These are phyloP conservation scores for Stagonosporopsis cucurbitacearum DNA, from an alignment of 2,329 filamentous ascomycete genomes.

Conservation along the genomic window DNA sequence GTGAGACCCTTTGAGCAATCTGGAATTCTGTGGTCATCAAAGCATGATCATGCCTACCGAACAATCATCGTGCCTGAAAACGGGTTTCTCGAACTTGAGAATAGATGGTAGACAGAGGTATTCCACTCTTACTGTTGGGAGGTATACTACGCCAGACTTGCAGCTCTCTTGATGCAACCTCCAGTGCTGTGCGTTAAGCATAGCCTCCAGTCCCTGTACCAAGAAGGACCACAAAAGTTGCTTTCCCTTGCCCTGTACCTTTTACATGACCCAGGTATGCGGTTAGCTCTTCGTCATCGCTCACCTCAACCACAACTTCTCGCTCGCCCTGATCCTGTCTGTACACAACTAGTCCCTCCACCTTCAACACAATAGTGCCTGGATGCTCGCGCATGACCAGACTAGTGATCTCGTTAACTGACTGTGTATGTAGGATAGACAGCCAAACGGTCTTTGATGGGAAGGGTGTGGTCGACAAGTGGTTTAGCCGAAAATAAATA, in stretches of 20 bases:
- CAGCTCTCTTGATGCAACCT: not conserved
- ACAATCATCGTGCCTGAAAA: not conserved
- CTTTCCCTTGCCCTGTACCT: constrained; percentile 58
- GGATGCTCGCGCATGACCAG: constrained; percentile 67
- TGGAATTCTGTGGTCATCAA: not conserved
- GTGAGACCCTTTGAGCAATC: not conserved
- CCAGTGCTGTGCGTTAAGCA: constrained; percentile 4
- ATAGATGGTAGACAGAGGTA: not conserved
- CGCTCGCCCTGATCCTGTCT: constrained; percentile 50
- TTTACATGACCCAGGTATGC: constrained; percentile 71
- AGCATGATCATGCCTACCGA: not conserved
- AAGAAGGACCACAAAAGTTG: constrained; percentile 57
- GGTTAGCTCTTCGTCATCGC: constrained; percentile 73
- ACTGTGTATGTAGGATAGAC: constrained; percentile 64
- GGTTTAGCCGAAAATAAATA: constrained; percentile 73
- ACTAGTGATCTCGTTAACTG: constrained; percentile 68
- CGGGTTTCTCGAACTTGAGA: not conserved
- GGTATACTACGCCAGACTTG: not conserved
- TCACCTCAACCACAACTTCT: constrained; percentile 70
- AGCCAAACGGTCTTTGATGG: constrained; percentile 66
- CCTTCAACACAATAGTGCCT: constrained; percentile 62
- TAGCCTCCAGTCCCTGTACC: constrained; percentile 15
- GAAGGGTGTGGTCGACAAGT: constrained; percentile 63
- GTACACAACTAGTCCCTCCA: constrained; percentile 70
- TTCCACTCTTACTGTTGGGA: not conserved